Base-by-base conservation (phyloP, 2,329 filamentous ascomycete genomes). In the Fusarium solani-melongenae region DNA sequence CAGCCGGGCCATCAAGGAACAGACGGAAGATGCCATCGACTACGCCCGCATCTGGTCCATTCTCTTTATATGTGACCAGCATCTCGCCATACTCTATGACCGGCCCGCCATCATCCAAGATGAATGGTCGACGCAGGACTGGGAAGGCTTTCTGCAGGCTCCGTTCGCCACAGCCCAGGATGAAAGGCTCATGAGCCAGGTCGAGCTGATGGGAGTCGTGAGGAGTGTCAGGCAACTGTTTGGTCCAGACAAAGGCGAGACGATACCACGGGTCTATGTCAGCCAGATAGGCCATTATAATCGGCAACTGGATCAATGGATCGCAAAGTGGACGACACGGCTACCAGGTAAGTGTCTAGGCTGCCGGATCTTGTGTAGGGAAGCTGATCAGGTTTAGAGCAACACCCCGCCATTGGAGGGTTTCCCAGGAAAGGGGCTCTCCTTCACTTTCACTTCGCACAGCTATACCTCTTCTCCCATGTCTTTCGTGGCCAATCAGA, bases 61-160 rank as follows among this genome's bases (percentile, higher is more conserved):
- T 41, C 81, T 89, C 2, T 90, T 89, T 71, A 86, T 90, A 5
- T 90, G 88, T 75, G 89, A 91, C 66, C 88, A 89, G 67, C 88
- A 90, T 73, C 85, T 90, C 3, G 89, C 88, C 17, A 91, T 90
- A 29, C 82, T 90, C 0, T 91, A 91, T 62, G 88, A 88, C 8
- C 83, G 89, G 9, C 87, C 88, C 2, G 86, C 88, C 0, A 86
- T 90, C 11, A 87, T 90, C 6, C 86, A 87, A n/a, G 88, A 90
- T 57, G 88, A 91, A 64, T 80, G 83, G 33, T 85, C 87, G 0
- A 88, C 90, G 57, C 85, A 87, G 60, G 87, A 88, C 20, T 88
- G 88, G 81, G 87, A 90, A 63, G 81, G 82, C 0, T 88, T 90
- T 59, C 79, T 90, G 27, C 83, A 85, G 53, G 83, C 84, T 0